phyloP scores from a whole-genome alignment of 495 filamentous ascomycete species.

The Melanomma pulvis-pyrius region DNA sequence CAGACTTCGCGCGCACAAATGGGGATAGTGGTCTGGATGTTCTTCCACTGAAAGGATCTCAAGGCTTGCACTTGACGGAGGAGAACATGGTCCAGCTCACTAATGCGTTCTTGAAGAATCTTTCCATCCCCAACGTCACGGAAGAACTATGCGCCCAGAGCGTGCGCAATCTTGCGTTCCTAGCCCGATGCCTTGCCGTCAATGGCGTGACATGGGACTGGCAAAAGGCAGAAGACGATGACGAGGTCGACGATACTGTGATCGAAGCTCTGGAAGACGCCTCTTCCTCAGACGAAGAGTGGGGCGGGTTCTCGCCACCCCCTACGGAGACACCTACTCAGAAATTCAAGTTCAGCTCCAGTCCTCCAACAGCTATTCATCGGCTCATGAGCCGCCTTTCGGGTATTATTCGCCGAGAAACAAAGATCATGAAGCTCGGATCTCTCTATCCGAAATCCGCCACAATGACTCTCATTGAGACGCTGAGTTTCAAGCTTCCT shows the following conservation, averaged over 20 bases:
- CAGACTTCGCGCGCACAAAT: slow-evolving; percentile 71
- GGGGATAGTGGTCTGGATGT: slow-evolving; percentile 53
- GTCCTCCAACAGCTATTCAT: slow-evolving; percentile 56
- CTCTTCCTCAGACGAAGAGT: slow-evolving; percentile 42
- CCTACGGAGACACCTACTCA: not conserved
- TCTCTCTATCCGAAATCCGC: slow-evolving; percentile 65
- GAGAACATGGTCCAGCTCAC: slow-evolving; percentile 69
- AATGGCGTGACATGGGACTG: slow-evolving; percentile 57
- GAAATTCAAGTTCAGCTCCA: slow-evolving; percentile 23
- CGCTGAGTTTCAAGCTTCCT: slow-evolving; percentile 61
- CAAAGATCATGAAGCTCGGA: slow-evolving; percentile 38
- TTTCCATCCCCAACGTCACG: slow-evolving; percentile 66
- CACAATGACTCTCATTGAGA: slow-evolving; percentile 69
- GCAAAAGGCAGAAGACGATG: slow-evolving; percentile 45
- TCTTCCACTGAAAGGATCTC: slow-evolving; percentile 68
- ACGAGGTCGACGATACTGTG: slow-evolving; percentile 36
- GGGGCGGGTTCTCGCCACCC: slow-evolving; percentile 16
- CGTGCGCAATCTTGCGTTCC: slow-evolving; percentile 76
- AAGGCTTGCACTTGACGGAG: slow-evolving; percentile 67
- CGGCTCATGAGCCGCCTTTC: slow-evolving; percentile 77
- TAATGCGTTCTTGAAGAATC: slow-evolving; percentile 62
- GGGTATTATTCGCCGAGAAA: slow-evolving; percentile 76
- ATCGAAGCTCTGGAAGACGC: slow-evolving; percentile 43
- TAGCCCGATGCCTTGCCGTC: slow-evolving; percentile 67
- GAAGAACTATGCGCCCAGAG: slow-evolving; percentile 71